Evolutionary conservation across 371 early-diverging fungal genomes (phyloP), one percentile per base, ranked within the genome.

Genomic region (Zancudomyces culisetae): DNA sequence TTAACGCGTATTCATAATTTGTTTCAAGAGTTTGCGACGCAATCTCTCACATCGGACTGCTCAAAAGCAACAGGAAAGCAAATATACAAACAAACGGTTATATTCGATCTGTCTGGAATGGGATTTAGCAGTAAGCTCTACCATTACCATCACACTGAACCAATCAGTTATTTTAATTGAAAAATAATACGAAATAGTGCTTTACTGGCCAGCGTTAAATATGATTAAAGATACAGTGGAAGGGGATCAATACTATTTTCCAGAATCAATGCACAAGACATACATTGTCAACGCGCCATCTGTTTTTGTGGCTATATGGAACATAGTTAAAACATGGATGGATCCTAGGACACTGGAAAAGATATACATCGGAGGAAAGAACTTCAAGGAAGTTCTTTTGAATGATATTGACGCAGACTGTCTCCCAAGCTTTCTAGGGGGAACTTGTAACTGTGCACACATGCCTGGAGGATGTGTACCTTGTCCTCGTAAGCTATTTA

Each of bases 231-330:
- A 79, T 39, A 71, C 86, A 52, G 70, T 82, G n/a, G 80, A 84
- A 54, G 70, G 73, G 52, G 86, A 85, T 64, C 83, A 85, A 57
- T 78, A 76, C 43, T 78, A 81, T 50, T 89, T 87, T 55, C 90
- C 90, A 18, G 90, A 87, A 58, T 75, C 83, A 43, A 70, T 87
- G 53, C 74, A 76, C 55, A 78, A 74, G 54, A 73, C 86, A 18
- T 89, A 77, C 48, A 63, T 89, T 27, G 79, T 87, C 51, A 89
- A 89, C 65, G 79, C 82, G 42, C 90, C 90, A 6, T 70, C 68
- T 27, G 70, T 85, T 42, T 89, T 89, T 68, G 75, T 85, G 23
- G 76, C 76, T 45, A 80, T 83, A 29, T 89, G 86, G 81, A 78
- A 74, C 27, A 72, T 87, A 53, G 76, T 84, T 52, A 85, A 80